A percentile compares a stretch with the other conserved stretches of the same genome.
These are phyloP conservation scores for Ascochyta fabae DNA, from an alignment of 2,329 filamentous ascomycete genomes.

Conservation along the genomic window DNA sequence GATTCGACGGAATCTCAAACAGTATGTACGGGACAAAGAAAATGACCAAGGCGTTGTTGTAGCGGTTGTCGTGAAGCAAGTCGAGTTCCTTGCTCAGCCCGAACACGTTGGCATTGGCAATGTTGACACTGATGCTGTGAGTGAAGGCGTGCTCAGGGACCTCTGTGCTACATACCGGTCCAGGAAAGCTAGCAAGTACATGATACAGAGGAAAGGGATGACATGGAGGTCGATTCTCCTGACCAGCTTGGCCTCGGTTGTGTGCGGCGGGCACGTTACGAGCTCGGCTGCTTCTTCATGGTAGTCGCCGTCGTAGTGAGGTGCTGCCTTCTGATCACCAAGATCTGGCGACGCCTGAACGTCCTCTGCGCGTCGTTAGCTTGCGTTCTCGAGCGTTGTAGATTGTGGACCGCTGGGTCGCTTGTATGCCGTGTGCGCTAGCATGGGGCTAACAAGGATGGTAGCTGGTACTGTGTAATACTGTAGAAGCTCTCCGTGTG, in stretches of 20 bases:
- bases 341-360: constrained; percentile 23
- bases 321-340: constrained; percentile 22
- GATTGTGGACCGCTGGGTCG: background rate
- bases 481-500: background rate
- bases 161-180: constrained; percentile 42
- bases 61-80: constrained; percentile 52
- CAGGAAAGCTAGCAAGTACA: constrained; percentile 59
- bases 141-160: background rate
- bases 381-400: background rate
- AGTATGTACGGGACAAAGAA: constrained; percentile 63
- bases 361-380: constrained; percentile 27
- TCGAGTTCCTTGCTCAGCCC: constrained; percentile 56
- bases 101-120: constrained; percentile 61
- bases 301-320: constrained; percentile 38
- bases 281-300: constrained; percentile 50
- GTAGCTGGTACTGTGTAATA: constrained; percentile 14
- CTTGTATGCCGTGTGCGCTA: background rate
- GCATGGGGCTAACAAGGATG: constrained; percentile 9
- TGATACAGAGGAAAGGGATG: constrained; percentile 57
- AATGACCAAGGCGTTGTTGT: constrained; percentile 60
- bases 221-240: constrained; percentile 56
- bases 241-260: constrained; percentile 56
- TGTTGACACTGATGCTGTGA: constrained; percentile 54
- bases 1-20: constrained; percentile 61
- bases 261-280: constrained; percentile 55